phyloP scores from a whole-genome alignment of 805 yeast species.

The Wickerhamomyces bisporus region DNA sequence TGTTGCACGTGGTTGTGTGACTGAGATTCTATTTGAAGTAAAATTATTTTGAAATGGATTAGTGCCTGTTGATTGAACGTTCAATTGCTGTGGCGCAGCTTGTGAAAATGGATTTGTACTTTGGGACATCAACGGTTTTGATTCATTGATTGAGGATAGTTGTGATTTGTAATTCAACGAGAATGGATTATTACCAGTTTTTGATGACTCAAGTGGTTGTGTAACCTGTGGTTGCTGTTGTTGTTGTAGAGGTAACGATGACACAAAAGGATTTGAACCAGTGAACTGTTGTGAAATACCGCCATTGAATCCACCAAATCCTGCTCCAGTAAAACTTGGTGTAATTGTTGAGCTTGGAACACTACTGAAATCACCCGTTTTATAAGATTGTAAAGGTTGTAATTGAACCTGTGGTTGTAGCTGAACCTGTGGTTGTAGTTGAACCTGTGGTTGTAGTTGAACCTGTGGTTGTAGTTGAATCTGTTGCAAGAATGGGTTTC shows the following conservation, averaged over 20 bases:
- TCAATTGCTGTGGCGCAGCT: conserved; percentile 4
- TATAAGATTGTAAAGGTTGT: conserved; percentile 12
- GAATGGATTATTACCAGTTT: conserved; percentile 28
- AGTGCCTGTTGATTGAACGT: conserved; percentile 26
- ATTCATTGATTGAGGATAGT: conserved; percentile 11
- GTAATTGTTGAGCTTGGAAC: conserved; percentile 16
- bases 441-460: conserved; percentile 7
- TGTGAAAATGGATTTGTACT: conserved; percentile 26
- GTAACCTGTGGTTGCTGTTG: conserved; percentile 5
- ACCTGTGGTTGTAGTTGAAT: conserved; percentile 15
- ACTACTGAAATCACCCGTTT: conserved; percentile 18
- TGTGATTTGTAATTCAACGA: conserved; percentile 16
- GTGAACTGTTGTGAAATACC: conserved; percentile 19
- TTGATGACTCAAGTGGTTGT: conserved; percentile 10
- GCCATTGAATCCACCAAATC: conserved; percentile 47
- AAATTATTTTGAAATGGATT: conserved; percentile 34
- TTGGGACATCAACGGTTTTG: conserved; percentile 5
- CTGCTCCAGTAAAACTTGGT: conserved; percentile 47
- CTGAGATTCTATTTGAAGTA: conserved; percentile 27
- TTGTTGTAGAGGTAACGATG: conserved; percentile 16
- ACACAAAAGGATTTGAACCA: conserved; percentile 32
- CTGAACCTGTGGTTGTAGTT: conserved; percentile 6
- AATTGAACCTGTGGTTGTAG: conserved; percentile 21
- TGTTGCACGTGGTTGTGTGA: conserved; percentile 42
- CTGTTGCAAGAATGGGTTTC: conserved; percentile 13